These are phyloP conservation scores for Testicularia cyperi DNA, from an alignment of 1,284 basidiomycete species.

Conservation along the genomic window DNA sequence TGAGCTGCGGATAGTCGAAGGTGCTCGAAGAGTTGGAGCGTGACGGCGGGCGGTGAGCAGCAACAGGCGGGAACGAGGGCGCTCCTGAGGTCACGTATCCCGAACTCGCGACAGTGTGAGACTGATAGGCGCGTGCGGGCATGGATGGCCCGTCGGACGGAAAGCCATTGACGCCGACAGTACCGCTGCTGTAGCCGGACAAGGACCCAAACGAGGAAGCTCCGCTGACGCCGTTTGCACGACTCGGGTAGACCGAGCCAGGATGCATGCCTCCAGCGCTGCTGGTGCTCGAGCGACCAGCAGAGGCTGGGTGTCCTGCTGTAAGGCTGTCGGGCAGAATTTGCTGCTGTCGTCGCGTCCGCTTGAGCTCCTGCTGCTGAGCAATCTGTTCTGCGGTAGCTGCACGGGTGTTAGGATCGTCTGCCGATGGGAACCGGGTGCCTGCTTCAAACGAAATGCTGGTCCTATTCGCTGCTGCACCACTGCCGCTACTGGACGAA, in stretches of 20 bases:
- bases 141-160: conserved; percentile 20
- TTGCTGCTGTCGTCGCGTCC: conserved; percentile 30
- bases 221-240: conserved; percentile 13
- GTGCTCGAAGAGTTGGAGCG: conserved; percentile 24
- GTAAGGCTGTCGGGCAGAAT: conserved; percentile 17
- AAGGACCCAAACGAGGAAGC: conserved; percentile 6
- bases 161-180: background rate
- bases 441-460: conserved; percentile 36
- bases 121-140: conserved; percentile 47
- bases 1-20: conserved; percentile 51
- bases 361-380: conserved; percentile 31
- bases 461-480: conserved; percentile 1
- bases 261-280: conserved; percentile 12
- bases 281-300: background rate
- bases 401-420: conserved; percentile 10
- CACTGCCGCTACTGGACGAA: background rate
- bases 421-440: conserved; percentile 24
- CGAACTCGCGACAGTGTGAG: background rate
- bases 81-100: conserved; percentile 15
- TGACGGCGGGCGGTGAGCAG: conserved; percentile 23
- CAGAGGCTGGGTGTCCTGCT: background rate
- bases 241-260: conserved; percentile 22
- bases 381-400: conserved; percentile 11
- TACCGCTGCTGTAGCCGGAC: background rate
- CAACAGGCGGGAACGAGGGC: conserved; percentile 39